Conservation (phyloP, 176 grass and related monocot species). For the Carex scoparia region DNA sequence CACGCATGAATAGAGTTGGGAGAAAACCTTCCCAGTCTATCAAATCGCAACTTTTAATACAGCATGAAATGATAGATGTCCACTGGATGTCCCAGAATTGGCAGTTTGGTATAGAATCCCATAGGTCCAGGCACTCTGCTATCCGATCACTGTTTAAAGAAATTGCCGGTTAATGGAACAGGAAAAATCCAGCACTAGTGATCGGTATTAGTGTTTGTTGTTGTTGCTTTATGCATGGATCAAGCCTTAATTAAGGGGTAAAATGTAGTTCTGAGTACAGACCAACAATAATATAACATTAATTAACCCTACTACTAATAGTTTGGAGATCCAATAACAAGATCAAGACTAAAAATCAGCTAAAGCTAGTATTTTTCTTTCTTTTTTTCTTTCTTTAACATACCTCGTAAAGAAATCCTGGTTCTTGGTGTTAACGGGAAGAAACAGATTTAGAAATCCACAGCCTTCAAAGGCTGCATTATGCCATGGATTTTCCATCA, state of each 20-base stretch:
- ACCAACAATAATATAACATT: neutral
- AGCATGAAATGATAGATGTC: constrained; percentile 76
- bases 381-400: constrained; percentile 9
- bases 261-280: constrained; percentile 2
- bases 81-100: constrained; percentile 97
- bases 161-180: constrained; percentile 22
- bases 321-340: neutral
- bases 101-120: constrained; percentile 79
- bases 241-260: neutral
- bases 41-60: constrained; percentile 62
- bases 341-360: neutral
- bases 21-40: constrained; percentile 85
- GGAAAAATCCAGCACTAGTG: neutral
- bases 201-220: neutral
- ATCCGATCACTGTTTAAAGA: constrained; percentile 67
- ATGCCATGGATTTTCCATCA: constrained; percentile 97
- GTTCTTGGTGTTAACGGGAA: constrained; percentile 77
- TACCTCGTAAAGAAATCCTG: constrained; percentile 74
- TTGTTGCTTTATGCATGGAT: neutral
- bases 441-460: constrained; percentile 86
- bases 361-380: constrained; percentile 5
- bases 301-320: neutral
- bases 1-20: constrained; percentile 59
- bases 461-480: constrained; percentile 90
- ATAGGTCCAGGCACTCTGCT: constrained; percentile 61